These are phyloP conservation scores for Globisporangium orthogonon DNA, from an alignment of 352 stramenopile genomes.

Conservation along the genomic window DNA sequence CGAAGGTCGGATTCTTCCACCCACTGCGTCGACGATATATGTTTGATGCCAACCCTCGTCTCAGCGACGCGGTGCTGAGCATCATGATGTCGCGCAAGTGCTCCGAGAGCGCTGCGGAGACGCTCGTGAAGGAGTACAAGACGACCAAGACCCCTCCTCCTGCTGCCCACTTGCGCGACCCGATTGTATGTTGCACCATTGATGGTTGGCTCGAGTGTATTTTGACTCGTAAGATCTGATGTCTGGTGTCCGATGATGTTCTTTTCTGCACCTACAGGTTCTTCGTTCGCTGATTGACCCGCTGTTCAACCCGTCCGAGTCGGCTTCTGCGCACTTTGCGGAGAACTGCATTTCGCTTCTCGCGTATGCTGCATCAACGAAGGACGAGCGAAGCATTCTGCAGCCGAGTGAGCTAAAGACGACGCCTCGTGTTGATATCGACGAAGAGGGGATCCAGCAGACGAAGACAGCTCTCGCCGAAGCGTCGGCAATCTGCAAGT, in stretches of 20 bases:
- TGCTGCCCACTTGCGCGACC: constrained; percentile 63
- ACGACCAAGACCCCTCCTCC: constrained; percentile 38
- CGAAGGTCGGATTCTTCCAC: constrained; percentile 67
- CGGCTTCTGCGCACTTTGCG: constrained; percentile 44
- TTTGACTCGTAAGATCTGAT: background rate
- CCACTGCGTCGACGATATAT: constrained; percentile 62
- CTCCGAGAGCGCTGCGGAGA: constrained; percentile 46
- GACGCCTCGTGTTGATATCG: constrained; percentile 28
- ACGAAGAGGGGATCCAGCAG: constrained; percentile 44
- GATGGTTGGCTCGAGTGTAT: background rate
- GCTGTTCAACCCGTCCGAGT: constrained; percentile 74
- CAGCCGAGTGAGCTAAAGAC: constrained; percentile 25
- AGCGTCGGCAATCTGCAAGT: constrained; percentile 74
- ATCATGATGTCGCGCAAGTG: constrained; percentile 77
- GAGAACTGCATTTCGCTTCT: constrained; percentile 69
- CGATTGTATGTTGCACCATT: constrained; percentile 33
- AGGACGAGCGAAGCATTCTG: constrained; percentile 74
- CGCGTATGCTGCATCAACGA: constrained; percentile 67
- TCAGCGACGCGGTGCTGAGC: constrained; percentile 68
- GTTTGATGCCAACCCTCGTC: constrained; percentile 41
- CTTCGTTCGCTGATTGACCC: constrained; percentile 72
- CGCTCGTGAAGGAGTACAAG: constrained; percentile 66
- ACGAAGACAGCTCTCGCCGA: constrained; percentile 67
- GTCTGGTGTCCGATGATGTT: background rate
- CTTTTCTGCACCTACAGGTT: constrained; percentile 28